Conservation (phyloP, 2,329 filamentous ascomycete genomes). For the Chaetomium olivaceum region DNA sequence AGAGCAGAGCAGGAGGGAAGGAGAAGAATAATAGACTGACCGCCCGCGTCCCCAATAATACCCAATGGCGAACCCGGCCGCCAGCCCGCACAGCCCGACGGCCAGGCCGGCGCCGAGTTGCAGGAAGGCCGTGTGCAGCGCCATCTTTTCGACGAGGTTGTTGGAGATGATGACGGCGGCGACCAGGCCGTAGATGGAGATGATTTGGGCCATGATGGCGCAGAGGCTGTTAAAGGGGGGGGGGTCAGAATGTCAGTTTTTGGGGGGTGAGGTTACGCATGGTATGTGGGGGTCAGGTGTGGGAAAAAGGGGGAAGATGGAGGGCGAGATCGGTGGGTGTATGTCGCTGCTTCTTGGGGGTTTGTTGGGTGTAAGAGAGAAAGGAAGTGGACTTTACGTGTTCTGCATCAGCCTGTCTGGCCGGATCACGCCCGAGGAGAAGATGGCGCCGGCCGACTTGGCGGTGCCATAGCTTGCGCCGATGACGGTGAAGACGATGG, state of each 20-base stretch:
- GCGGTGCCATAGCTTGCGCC: conserved; percentile 96
- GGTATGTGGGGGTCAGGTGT: neutral
- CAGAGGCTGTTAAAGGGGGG: conserved; percentile 69
- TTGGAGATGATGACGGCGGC: conserved; percentile 84
- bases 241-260: no score
- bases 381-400: conserved; percentile 14
- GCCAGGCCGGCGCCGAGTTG: conserved; percentile 80
- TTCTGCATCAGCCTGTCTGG: conserved; percentile 61
- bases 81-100: conserved; percentile 78
- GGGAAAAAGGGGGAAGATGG: neutral
- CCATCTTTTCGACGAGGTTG: conserved; percentile 64
- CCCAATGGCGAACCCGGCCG: conserved; percentile 84
- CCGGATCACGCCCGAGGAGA: conserved; percentile 94
- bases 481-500: conserved; percentile 55
- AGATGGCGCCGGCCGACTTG: conserved; percentile 98
- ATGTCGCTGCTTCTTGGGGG: neutral
- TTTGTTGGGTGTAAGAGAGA: neutral
- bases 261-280: neutral
- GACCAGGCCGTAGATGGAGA: conserved; percentile 95
- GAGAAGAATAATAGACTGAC: conserved; percentile 10
- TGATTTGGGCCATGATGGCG: conserved; percentile 99
- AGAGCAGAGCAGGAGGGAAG: no score
- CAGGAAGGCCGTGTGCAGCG: conserved; percentile 79
- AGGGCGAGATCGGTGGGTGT: neutral
- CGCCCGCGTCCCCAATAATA: conserved; percentile 81